Evolutionary conservation across 176 grass and related monocot species (phyloP), one percentile per base, ranked within the genome.

Genomic region (Avena insularis): DNA sequence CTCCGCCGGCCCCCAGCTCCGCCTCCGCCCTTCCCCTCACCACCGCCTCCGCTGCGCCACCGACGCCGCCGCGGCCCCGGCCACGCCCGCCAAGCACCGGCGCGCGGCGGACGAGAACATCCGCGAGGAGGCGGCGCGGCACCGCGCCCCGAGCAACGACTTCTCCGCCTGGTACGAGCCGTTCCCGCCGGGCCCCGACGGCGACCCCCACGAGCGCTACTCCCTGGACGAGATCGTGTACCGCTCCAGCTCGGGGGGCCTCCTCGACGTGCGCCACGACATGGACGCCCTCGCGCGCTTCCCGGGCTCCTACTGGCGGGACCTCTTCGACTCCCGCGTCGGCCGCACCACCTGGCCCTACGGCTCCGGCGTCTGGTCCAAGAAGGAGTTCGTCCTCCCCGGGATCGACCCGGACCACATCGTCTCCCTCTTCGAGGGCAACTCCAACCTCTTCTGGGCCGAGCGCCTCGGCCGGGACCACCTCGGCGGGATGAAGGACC

Each of bases 361-460:
- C 67, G 97, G 97, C 33, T 99, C 97, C 20, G 97, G 97, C 82
- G 96, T 98, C 14, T 96, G 93, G 96, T 96, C 93, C 57, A 98
- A 98, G 90, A 96, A 98, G 87, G 96, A 98, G 87, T 98, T 93
- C 87, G 96, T 98, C 1, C 92, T 98, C 82, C 96, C 96, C 0
- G 84, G 90, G 62, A 98, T 98, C 84, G 86, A 93, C 56, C 48
- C 93, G 7, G 93, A 98, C 38, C 90, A 98, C 69, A 98, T 96
- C 70, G 96, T 96, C 45, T 98, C 96, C 47, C 96, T 98, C 66
- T 98, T 96, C 79, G 96, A 96, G 88, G 96, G 96, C 36, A 98
- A 98, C 85, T 98, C 96, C 45, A 98, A 98, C 81, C 92, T 98
- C 89, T 98, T 96, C 90, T 96, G 96, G 96, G 93, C 96, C 9